These are phyloP conservation scores for Yamadazyma spencermartinsiae DNA, from an alignment of 1,139 yeast genomes.

Conservation along the genomic window DNA sequence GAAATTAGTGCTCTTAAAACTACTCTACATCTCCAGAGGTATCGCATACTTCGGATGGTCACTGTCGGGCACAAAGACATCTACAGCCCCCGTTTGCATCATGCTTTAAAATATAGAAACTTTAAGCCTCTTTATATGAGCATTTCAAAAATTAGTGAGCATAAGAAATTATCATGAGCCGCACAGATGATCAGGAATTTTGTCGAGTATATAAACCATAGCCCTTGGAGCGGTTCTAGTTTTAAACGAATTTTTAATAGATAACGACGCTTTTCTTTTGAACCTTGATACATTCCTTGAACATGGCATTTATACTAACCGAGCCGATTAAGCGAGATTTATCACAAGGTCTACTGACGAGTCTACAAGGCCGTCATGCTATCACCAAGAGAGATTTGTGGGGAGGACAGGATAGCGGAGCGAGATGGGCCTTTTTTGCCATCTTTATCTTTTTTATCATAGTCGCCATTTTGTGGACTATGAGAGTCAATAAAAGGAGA, in stretches of 20 bases:
- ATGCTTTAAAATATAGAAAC: background rate
- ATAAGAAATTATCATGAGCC: slow-evolving; percentile 1
- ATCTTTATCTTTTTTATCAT: slow-evolving; percentile 49
- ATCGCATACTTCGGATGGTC: no score
- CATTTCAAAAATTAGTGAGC: slow-evolving; percentile 1
- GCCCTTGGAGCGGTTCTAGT: no score
- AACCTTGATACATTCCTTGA: no score
- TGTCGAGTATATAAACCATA: no score
- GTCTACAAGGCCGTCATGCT: slow-evolving; percentile 7
- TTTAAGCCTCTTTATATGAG: background rate
- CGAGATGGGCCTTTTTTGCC: slow-evolving; percentile 61
- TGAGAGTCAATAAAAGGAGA: slow-evolving; percentile 62
- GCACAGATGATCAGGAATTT: slow-evolving; percentile 1
- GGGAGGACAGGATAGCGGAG: slow-evolving; percentile 35
- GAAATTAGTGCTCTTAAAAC: no score
- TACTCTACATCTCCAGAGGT: no score
- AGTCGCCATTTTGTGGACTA: slow-evolving; percentile 50
- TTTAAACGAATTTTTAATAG: no score
- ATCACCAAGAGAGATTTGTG: slow-evolving; percentile 19
- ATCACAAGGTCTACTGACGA: no score
- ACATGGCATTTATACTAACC: background rate
- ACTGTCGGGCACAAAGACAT: no score
- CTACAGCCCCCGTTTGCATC: no score
- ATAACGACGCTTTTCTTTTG: no score
- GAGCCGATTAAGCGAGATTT: background rate